Base-by-base conservation (phyloP, 108 stramenopile species). In the Nitzschia sp. region DNA sequence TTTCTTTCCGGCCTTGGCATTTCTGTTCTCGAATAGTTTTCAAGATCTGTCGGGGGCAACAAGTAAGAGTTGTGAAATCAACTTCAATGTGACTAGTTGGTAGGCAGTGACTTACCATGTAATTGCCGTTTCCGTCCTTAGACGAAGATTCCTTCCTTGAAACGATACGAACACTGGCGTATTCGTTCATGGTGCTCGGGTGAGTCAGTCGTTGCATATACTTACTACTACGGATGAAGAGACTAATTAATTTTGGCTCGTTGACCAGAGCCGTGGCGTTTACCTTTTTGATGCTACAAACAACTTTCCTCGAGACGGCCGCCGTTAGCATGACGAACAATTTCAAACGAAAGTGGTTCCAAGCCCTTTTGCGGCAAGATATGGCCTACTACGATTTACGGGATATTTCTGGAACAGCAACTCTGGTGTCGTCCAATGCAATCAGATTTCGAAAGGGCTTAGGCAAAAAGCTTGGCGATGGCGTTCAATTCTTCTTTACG, bases 331-430 rank as follows among this genome's bases (percentile, higher is more conserved):
- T 77, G 76, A 75, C 81, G 9, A 30, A 53, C 4, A 55, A 46
- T 15, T 29, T 77, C 17, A 74, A 82, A 38, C 30, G 17, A 2
- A 8, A 54, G 1, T 80, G 78, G 78, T 74, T 82, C 59, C 38
- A 51, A 3, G 75, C 81, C 8, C 68, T 86, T 13, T 63, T 82
- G 29, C 25, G 71, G 21, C 68, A 79, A 55, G 85, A 82, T 49
- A 73, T 85, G 65, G 74, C 77, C 26, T 85, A 76, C 67, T 79
- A 55, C n/a, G n/a, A n/a, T n/a, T n/a, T n/a, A n/a, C n/a, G n/a
- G n/a, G n/a, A n/a, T n/a, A 74, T 80, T 13, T 48, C 70, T 3
- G 78, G 66, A 5, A 58, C 68, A 17, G 75, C 81, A 35, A 56
- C 75, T n/a, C 51, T 75, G 8, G 55, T 82, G 19, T 51, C 76